Evolutionary conservation across 805 yeast genomes (phyloP).

Genomic region (Candida nonsorbophila): DNA sequence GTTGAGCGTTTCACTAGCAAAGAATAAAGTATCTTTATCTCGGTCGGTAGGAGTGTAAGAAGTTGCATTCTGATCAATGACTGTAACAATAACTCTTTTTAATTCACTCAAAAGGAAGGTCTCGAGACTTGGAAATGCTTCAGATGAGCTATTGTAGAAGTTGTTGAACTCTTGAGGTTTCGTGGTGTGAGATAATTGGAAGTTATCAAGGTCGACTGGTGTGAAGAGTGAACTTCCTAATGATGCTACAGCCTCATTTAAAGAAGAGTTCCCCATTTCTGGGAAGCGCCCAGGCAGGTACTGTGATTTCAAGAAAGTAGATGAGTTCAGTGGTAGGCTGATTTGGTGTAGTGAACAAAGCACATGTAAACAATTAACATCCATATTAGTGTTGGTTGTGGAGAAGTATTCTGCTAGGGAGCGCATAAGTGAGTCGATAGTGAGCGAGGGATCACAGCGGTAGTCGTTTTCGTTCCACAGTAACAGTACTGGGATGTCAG

Average conservation of each 20-base stretch:
- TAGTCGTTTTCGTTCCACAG: slow-evolving; percentile 22
- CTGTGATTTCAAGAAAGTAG: slow-evolving; percentile 3
- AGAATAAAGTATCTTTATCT: slow-evolving; percentile 14
- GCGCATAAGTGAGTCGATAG: slow-evolving; percentile 17
- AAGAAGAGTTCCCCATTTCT: slow-evolving; percentile 23
- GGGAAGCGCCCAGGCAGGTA: slow-evolving; percentile 4
- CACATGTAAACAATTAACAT: slow-evolving; percentile 28
- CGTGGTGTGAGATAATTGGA: slow-evolving; percentile 1
- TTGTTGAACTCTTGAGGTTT: background rate
- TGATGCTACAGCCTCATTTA: slow-evolving; percentile 16
- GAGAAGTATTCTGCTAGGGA: slow-evolving; percentile 13
- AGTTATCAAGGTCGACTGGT: slow-evolving; percentile 18
- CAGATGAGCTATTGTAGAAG: slow-evolving; percentile 17
- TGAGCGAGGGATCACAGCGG: slow-evolving; percentile 23
- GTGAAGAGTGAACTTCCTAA: slow-evolving; percentile 18
- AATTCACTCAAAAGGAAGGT: slow-evolving; percentile 20
- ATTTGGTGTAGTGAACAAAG: slow-evolving; percentile 10
- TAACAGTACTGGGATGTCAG: slow-evolving; percentile 9
- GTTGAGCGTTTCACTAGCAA: slow-evolving; percentile 1
- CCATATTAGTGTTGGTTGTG: slow-evolving; percentile 25
- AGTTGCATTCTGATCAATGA: slow-evolving; percentile 16
- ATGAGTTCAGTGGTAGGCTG: slow-evolving; percentile 2
- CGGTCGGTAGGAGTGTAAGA: slow-evolving; percentile 16
- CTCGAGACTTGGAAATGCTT: slow-evolving; percentile 20
- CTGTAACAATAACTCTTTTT: slow-evolving; percentile 22